Conservation (phyloP, 352 stramenopile genomes). For the Phytophthora chlamydospora region DNA sequence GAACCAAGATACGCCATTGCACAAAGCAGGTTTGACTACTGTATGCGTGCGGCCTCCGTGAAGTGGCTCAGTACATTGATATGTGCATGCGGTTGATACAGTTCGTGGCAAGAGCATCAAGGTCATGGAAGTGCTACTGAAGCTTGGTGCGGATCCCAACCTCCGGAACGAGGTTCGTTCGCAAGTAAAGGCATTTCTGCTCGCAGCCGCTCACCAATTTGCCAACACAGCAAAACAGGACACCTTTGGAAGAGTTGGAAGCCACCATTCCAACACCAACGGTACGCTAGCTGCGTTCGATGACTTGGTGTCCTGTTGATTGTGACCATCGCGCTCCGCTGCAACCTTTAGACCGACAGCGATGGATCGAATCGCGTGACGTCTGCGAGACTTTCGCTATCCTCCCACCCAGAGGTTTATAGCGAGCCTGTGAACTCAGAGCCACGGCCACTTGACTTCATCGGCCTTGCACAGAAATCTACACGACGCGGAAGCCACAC, state of each 20-base stretch:
- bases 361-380: slow-evolving; percentile 17
- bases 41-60: background rate
- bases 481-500: slow-evolving; percentile 2
- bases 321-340: no score
- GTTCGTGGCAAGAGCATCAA: slow-evolving; percentile 59
- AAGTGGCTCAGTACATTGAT: background rate
- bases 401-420: slow-evolving; percentile 2
- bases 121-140: slow-evolving; percentile 63
- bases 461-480: slow-evolving; percentile 13
- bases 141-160: slow-evolving; percentile 60
- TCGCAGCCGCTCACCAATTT: background rate
- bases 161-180: slow-evolving; percentile 57
- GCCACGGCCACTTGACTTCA: slow-evolving; percentile 9
- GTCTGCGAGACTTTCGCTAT: slow-evolving; percentile 10
- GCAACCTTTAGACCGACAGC: slow-evolving; percentile 14
- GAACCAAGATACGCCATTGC: slow-evolving; percentile 76
- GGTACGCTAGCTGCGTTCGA: slow-evolving; percentile 21
- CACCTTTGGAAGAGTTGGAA: slow-evolving; percentile 69
- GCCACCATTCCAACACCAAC: slow-evolving; percentile 27
- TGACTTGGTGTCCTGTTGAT: no score
- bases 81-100: slow-evolving; percentile 10
- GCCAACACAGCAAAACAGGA: slow-evolving; percentile 61
- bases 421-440: slow-evolving; percentile 6
- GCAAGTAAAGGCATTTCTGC: no score
- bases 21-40: slow-evolving; percentile 66